Conservation (phyloP, 768 basidiomycete species). For the Mycena latifolia region DNA sequence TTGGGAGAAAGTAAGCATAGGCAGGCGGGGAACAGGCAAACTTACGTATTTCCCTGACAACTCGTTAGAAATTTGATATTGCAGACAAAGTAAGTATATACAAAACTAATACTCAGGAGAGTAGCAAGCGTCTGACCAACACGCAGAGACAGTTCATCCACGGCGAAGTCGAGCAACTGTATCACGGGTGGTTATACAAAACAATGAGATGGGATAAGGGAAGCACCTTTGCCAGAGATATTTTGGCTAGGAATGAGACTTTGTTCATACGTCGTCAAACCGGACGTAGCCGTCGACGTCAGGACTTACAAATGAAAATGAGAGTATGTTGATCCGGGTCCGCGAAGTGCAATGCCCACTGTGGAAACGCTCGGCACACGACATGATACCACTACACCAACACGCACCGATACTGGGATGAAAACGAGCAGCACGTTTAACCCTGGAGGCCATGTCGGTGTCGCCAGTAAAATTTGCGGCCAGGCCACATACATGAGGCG, state of each 20-base stretch:
- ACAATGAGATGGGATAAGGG: neutral
- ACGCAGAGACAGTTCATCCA: constrained; percentile 85
- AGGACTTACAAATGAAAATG: constrained; percentile 78
- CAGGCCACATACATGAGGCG: constrained; percentile 64
- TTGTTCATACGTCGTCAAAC: constrained; percentile 12
- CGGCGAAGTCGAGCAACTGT: constrained; percentile 85
- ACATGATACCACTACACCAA: constrained; percentile 1
- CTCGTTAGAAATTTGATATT: neutral
- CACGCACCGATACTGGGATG: constrained; percentile 76
- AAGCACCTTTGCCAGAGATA: constrained; percentile 90
- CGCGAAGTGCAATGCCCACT: constrained; percentile 84
- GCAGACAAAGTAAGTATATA: constrained; percentile 46
- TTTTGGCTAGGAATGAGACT: constrained; percentile 87
- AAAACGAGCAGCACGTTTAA: constrained; percentile 78
- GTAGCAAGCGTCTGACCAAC: constrained; percentile 89
- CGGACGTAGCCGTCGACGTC: constrained; percentile 6
- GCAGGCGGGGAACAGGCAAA: constrained; percentile 39
- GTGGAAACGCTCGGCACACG: constrained; percentile 8
- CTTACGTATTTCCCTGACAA: constrained; percentile 64
- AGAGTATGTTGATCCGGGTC: constrained; percentile 65
- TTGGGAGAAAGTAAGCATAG: constrained; percentile 39
- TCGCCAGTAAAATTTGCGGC: neutral
- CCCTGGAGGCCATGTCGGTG: constrained; percentile 53
- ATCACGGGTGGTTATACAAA: neutral
- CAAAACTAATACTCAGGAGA: constrained; percentile 86